Conservation (phyloP, 1,284 basidiomycete species). For the Heterobasidion annosum region DNA sequence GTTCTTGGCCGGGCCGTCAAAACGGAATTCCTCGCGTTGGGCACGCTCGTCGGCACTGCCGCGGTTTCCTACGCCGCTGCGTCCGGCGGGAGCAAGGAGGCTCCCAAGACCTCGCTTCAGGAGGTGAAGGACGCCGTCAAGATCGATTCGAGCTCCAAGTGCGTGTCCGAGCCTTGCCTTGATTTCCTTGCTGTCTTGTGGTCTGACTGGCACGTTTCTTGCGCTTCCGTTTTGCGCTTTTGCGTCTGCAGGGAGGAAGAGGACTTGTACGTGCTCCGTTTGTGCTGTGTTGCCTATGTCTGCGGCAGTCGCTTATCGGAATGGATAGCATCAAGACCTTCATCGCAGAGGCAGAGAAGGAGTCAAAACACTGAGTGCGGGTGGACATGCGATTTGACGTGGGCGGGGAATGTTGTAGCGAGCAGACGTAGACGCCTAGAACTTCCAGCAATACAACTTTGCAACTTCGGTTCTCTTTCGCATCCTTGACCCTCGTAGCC, state of each 20-base stretch:
- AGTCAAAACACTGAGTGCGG: slow-evolving; percentile 30
- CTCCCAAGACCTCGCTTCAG: slow-evolving; percentile 34
- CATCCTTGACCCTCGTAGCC: too few relatives aligned
- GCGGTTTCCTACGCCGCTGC: slow-evolving; percentile 38
- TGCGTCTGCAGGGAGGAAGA: slow-evolving; percentile 48
- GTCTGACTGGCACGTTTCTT: background rate
- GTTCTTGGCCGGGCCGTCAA: slow-evolving; percentile 70
- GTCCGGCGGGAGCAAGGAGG: slow-evolving; percentile 28
- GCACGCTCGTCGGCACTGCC: slow-evolving; percentile 47
- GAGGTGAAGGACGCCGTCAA: slow-evolving; percentile 54
- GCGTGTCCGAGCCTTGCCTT: slow-evolving; percentile 17
- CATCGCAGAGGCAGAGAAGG: slow-evolving; percentile 73
- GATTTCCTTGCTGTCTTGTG: background rate
- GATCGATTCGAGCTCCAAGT: slow-evolving; percentile 58
- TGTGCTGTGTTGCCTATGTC: slow-evolving; percentile 10
- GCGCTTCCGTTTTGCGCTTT: slow-evolving; percentile 1
- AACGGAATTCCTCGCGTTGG: slow-evolving; percentile 69
- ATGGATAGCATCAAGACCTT: slow-evolving; percentile 65
- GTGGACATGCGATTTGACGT: background rate
- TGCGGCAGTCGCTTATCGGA: slow-evolving; percentile 31
- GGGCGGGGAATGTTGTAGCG: background rate
- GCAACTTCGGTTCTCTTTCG: too few relatives aligned
- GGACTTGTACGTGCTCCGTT: slow-evolving; percentile 48
- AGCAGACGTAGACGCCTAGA: background rate
- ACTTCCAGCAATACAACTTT: background rate